Percentiles rank a stretch among this genome's conserved stretches.
phyloP scores from a whole-genome alignment of 306 rosid genomes.

The Spatholobus suberectus region DNA sequence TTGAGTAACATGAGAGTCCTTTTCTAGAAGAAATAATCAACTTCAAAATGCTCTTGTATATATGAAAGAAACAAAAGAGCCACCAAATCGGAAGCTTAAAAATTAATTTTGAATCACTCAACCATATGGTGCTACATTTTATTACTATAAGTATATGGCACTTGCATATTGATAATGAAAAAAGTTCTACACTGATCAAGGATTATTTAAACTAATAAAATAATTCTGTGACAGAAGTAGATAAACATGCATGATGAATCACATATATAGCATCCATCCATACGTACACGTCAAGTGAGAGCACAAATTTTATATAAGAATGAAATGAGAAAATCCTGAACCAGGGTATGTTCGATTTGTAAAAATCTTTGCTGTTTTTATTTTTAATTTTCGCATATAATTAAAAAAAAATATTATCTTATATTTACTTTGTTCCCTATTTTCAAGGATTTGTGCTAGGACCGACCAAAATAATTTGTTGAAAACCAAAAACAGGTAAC shows the following conservation, averaged over 20 bases:
- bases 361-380: neutral
- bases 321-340: neutral
- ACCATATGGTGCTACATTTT: neutral
- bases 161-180: neutral
- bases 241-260: neutral
- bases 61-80: neutral
- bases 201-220: neutral
- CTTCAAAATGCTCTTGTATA: neutral
- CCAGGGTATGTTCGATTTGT: neutral
- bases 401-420: neutral
- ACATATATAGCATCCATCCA: neutral
- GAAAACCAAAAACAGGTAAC: neutral
- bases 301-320: slow-evolving; percentile 13
- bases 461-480: neutral
- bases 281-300: neutral
- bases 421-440: neutral
- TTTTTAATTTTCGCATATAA: neutral
- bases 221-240: neutral
- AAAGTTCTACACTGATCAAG: neutral
- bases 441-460: neutral
- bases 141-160: neutral
- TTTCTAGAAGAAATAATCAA: slow-evolving; percentile 21
- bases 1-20: slow-evolving; percentile 52
- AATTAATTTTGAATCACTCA: neutral
- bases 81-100: neutral